A percentile compares a stretch with the other conserved stretches of the same genome.
These are phyloP conservation scores for Platanus orientalis DNA, from an alignment of 164 flowering plant species.

Conservation along the genomic window DNA sequence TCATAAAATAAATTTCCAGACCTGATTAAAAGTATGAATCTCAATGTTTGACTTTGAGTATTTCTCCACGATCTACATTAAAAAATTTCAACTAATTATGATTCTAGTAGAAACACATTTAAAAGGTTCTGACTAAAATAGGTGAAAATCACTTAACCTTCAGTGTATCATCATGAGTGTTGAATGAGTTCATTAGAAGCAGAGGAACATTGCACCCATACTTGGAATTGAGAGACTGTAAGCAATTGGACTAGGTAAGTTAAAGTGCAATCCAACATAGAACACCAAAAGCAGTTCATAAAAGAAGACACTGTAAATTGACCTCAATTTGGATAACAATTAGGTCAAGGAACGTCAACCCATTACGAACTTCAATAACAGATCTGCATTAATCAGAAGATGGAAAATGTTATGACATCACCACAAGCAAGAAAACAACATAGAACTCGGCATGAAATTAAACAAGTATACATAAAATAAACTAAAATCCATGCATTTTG, in stretches of 20 bases:
- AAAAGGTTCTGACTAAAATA: constrained; percentile 1
- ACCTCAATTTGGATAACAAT: constrained; percentile 98
- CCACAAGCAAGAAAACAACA: constrained; percentile 1
- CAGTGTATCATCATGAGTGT: constrained; percentile 83
- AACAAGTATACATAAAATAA: background rate
- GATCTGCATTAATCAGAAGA: constrained; percentile 44
- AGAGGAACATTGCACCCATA: constrained; percentile 94
- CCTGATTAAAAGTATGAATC: constrained; percentile 97
- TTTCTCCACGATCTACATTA: constrained; percentile 78
- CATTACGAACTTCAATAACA: constrained; percentile 96
- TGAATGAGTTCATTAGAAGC: constrained; percentile 92
- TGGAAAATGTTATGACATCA: background rate
- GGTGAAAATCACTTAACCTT: constrained; percentile 44
- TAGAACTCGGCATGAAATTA: no score
- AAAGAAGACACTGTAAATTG: background rate
- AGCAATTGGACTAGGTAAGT: constrained; percentile 11
- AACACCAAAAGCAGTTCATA: background rate
- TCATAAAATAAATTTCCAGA: constrained; percentile 17
- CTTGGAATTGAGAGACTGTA: constrained; percentile 71
- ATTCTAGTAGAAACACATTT: background rate
- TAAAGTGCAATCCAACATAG: constrained; percentile 2
- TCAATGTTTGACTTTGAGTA: constrained; percentile 69
- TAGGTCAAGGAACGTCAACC: constrained; percentile 90
- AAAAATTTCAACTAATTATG: constrained; percentile 8
- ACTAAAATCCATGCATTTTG: no score